Conservation (phyloP, 176 grass and related monocot species). For the Elaeis guineensis region DNA sequence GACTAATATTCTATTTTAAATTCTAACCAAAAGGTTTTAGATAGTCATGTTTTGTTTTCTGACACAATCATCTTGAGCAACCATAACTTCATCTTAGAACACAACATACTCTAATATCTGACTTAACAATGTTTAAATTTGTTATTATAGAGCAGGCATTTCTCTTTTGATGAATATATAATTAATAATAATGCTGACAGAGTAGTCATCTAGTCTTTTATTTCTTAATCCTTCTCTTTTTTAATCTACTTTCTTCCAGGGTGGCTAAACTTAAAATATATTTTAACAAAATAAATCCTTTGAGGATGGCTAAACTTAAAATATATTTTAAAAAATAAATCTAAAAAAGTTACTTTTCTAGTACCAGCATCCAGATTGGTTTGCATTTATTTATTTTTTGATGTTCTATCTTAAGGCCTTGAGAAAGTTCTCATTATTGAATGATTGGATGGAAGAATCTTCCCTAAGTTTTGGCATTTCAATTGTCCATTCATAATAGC, state of each 20-base stretch:
- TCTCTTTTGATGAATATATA: conserved; percentile 3
- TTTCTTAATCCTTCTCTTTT: neutral
- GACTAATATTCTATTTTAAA: too few relatives aligned
- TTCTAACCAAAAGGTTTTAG: neutral
- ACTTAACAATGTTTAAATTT: neutral
- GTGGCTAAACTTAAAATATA: neutral
- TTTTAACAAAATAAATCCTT: too few relatives aligned
- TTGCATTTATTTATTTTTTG: neutral
- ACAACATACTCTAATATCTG: neutral
- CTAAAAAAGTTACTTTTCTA: too few relatives aligned
- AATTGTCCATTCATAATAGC: neutral
- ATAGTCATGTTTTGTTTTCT: neutral
- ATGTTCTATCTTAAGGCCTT: neutral
- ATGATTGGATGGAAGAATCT: conserved; percentile 1
- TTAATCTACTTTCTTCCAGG: neutral
- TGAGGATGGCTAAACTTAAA: neutral
- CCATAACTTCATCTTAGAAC: too few relatives aligned
- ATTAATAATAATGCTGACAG: neutral
- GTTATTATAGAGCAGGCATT: neutral
- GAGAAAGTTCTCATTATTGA: neutral
- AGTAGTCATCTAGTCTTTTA: neutral
- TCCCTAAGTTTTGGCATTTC: neutral
- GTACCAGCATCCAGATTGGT: neutral
- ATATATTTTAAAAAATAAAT: neutral
- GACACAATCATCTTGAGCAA: neutral